These are phyloP conservation scores for Ophiosphaerella narmari DNA, from an alignment of 2,329 filamentous ascomycete genomes.

Conservation along the genomic window DNA sequence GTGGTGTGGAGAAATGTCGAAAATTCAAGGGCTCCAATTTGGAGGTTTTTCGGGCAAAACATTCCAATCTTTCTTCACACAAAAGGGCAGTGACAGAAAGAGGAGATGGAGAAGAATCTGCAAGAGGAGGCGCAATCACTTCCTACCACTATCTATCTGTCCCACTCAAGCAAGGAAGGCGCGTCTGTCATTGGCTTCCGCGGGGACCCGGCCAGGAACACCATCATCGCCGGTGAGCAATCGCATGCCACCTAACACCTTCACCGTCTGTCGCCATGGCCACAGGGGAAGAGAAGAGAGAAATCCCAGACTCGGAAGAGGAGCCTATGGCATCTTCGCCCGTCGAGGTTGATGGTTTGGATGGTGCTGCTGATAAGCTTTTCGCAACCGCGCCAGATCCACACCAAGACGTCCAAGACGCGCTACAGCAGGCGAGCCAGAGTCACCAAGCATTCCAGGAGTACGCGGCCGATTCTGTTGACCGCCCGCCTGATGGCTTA, in stretches of 20 bases:
- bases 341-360: constrained; percentile 9
- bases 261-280: constrained; percentile 27
- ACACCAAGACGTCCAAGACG: constrained; percentile 27
- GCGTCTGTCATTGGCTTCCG: constrained; percentile 26
- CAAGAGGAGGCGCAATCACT: constrained; percentile 21
- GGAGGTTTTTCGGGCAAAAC: constrained; percentile 19
- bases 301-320: constrained; percentile 42
- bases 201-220: constrained; percentile 8
- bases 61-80: constrained; percentile 4
- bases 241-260: constrained; percentile 1
- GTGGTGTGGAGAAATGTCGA: neutral
- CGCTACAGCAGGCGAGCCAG: constrained; percentile 10
- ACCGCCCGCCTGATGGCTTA: constrained; percentile 13
- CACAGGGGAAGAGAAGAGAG: constrained; percentile 18
- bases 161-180: constrained; percentile 33
- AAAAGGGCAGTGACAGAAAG: constrained; percentile 1
- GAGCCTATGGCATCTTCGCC: constrained; percentile 39
- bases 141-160: constrained; percentile 17
- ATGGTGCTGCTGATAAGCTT: constrained; percentile 27
- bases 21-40: constrained; percentile 19
- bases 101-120: constrained; percentile 2
- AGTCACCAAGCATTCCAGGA: constrained; percentile 19
- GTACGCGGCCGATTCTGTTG: constrained; percentile 10
- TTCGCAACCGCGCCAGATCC: constrained; percentile 10
- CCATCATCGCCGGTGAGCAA: constrained; percentile 5